Percentiles rank a stretch among this genome's conserved stretches.
These are phyloP conservation scores for Plasmodium reichenowi DNA, from an alignment of 169 alveolate genomes.

Conservation along the genomic window DNA sequence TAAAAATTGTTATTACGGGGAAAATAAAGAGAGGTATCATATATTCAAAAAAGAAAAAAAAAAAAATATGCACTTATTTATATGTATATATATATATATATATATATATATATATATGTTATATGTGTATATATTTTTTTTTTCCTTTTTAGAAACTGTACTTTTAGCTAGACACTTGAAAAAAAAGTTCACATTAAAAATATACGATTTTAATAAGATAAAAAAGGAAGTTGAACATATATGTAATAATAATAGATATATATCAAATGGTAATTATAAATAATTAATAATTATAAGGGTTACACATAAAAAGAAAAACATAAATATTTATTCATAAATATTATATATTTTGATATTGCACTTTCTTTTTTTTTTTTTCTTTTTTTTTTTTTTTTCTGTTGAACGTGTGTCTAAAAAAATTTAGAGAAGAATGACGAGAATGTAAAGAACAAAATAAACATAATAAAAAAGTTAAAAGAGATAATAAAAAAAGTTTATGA, in stretches of 20 bases:
- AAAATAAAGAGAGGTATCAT: slow-evolving; percentile 54
- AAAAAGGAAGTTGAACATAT: slow-evolving; percentile 24
- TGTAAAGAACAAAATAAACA: slow-evolving; percentile 14
- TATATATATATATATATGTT: slow-evolving; percentile 15
- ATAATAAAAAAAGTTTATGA: slow-evolving; percentile 15
- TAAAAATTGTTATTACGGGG: slow-evolving; percentile 66
- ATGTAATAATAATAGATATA: slow-evolving; percentile 7
- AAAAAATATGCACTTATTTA: background rate
- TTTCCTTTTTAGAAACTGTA: slow-evolving; percentile 10
- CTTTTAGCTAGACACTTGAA: slow-evolving; percentile 36
- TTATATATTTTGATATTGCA: no score
- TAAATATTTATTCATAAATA: background rate
- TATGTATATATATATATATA: background rate
- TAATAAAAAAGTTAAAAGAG: slow-evolving; percentile 27
- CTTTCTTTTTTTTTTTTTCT: background rate
- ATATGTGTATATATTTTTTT: background rate
- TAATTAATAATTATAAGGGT: no score
- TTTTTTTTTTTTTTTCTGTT: slow-evolving; percentile 13
- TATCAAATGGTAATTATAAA: slow-evolving; percentile 12
- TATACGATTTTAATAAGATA: slow-evolving; percentile 37
- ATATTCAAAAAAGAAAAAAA: background rate
- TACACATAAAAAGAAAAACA: background rate
- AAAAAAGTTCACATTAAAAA: slow-evolving; percentile 28
- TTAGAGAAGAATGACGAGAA: background rate
- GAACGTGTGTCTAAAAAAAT: background rate